Conservation (phyloP, 179 eudicot species). For the Gypsophila paniculata region DNA sequence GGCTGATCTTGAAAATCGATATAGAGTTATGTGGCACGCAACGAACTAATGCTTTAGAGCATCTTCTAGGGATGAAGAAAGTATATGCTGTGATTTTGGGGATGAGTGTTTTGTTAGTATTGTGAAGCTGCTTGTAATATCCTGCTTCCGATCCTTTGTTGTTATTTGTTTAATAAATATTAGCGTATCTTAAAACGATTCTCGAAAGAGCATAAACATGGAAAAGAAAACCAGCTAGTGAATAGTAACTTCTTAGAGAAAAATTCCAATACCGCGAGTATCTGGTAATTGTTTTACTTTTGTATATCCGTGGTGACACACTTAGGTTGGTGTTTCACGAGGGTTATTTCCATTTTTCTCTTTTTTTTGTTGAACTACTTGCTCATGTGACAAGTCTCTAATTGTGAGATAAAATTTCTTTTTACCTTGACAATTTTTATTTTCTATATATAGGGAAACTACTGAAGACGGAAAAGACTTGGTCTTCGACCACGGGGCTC, state of each 20-base stretch:
- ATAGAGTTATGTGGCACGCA: not conserved
- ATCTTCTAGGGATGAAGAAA: not conserved
- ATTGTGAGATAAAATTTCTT: not conserved
- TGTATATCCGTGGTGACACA: not conserved
- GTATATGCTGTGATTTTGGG: not conserved
- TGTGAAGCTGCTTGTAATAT: not conserved
- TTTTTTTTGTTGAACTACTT: not conserved
- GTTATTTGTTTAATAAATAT: not conserved
- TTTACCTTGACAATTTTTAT: not conserved
- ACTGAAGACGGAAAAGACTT: slow-evolving; percentile 72
- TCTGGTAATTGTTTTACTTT: not conserved
- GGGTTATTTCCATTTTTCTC: not conserved
- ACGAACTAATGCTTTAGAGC: not conserved
- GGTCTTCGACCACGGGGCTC: slow-evolving; percentile 87
- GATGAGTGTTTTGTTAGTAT: not conserved
- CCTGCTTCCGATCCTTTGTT: not conserved
- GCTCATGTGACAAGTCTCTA: not conserved
- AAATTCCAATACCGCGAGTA: not conserved
- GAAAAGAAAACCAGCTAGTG: not conserved
- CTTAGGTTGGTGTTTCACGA: slow-evolving; percentile 5
- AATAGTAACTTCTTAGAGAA: not conserved
- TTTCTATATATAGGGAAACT: slow-evolving; percentile 45
- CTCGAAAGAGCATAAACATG: not conserved
- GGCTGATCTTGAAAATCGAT: not conserved
- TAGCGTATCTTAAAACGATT: not conserved